These are phyloP conservation scores for Guadua angustifolia DNA, from an alignment of 176 grass and related monocot species.

Conservation along the genomic window DNA sequence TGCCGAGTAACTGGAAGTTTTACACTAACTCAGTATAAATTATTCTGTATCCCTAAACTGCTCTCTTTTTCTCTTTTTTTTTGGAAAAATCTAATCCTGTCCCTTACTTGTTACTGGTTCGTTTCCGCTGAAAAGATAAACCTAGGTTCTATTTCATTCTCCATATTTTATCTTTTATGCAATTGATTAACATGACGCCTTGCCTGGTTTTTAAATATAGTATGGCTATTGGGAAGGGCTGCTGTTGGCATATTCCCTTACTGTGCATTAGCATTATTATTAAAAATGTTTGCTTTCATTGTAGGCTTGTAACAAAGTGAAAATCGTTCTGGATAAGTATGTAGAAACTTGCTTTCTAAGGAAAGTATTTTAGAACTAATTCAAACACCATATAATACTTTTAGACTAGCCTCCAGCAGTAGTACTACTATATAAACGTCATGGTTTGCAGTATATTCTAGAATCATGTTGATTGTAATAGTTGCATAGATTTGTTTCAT, in stretches of 20 bases:
- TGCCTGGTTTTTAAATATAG: not conserved
- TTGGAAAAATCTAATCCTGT: not conserved
- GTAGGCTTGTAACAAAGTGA: not conserved
- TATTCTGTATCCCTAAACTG: not conserved
- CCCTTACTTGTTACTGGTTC: slow-evolving; percentile 2
- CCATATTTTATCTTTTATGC: slow-evolving; percentile 1
- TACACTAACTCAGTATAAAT: not conserved
- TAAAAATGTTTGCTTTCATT: slow-evolving; percentile 27
- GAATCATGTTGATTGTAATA: slow-evolving; percentile 29
- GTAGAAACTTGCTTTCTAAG: not conserved
- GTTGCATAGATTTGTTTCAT: slow-evolving; percentile 31
- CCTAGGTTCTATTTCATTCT: not conserved
- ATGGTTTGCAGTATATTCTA: slow-evolving; percentile 19
- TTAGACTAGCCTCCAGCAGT: slow-evolving; percentile 11
- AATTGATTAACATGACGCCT: not conserved
- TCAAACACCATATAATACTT: slow-evolving; percentile 1
- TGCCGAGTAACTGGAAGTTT: not conserved
- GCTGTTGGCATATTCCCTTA: not conserved
- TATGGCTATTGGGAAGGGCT: not conserved
- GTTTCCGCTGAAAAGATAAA: slow-evolving; percentile 11
- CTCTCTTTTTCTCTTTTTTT: not conserved
- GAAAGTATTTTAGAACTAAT: not conserved
- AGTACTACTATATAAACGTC: not conserved
- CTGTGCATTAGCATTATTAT: not conserved
- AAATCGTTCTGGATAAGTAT: not conserved